Conservation (phyloP, 345 rosid genomes). For the Ceriops decandra region DNA sequence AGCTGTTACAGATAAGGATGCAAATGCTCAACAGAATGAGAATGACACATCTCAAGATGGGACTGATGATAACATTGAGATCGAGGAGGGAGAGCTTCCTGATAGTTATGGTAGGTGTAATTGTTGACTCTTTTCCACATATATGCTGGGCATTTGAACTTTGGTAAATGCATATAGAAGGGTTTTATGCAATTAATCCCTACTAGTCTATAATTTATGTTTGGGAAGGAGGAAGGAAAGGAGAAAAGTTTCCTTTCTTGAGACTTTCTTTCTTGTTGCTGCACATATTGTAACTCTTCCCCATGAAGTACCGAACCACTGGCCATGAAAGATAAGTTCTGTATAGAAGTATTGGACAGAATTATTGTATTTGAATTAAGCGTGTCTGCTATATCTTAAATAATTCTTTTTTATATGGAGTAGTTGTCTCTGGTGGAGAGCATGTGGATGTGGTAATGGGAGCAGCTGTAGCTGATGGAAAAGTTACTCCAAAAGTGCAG, state of each 20-base stretch:
- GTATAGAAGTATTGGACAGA: background rate
- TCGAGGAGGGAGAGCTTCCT: conserved; percentile 99
- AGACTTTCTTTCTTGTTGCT: too few species aligned
- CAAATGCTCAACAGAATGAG: conserved; percentile 33
- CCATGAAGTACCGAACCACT: background rate
- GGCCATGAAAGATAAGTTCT: background rate
- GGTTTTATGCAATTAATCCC: too few species aligned
- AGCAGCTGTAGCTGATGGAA: conserved; percentile 98
- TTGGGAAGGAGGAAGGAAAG: too few species aligned
- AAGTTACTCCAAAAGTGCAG: conserved; percentile 97
- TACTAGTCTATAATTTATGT: too few species aligned
- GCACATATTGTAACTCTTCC: too few species aligned
- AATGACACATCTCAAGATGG: conserved; percentile 33
- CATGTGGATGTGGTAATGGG: conserved; percentile 92
- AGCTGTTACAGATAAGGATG: conserved; percentile 64
- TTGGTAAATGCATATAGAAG: too few species aligned
- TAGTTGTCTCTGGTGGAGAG: conserved; percentile 96
- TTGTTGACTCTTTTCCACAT: background rate
- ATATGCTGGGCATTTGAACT: background rate
- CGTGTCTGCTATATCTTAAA: conserved; percentile 1
- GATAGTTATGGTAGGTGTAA: conserved; percentile 69
- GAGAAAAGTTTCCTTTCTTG: too few species aligned
- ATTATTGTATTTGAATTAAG: background rate
- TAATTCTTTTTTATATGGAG: conserved; percentile 21
- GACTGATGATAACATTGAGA: conserved; percentile 45